These are phyloP conservation scores for Metschnikowia borealis DNA, from an alignment of 805 yeast species.

Conservation along the genomic window DNA sequence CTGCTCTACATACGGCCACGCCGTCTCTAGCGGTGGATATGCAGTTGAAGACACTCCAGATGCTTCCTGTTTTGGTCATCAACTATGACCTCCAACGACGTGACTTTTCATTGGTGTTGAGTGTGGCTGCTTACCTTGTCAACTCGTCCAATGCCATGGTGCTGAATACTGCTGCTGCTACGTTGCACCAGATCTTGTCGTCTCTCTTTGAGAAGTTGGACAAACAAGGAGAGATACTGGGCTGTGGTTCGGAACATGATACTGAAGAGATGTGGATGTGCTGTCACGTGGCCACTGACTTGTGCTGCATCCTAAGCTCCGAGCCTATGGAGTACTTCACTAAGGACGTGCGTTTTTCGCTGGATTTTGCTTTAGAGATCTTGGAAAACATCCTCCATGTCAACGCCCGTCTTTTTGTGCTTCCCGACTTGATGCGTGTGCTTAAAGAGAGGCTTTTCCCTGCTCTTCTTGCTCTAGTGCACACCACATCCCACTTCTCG, in stretches of 20 bases:
- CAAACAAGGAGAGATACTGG: not conserved
- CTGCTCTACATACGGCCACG: not conserved
- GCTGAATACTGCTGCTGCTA: conserved; percentile 86
- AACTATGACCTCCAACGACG: conserved; percentile 43
- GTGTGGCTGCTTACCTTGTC: conserved; percentile 58
- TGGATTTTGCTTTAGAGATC: conserved; percentile 69
- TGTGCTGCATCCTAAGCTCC: conserved; percentile 63
- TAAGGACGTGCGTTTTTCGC: conserved; percentile 53
- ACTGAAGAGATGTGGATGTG: conserved; percentile 45
- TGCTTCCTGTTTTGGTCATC: conserved; percentile 71
- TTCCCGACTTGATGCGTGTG: conserved; percentile 56
- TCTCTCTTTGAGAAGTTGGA: conserved; percentile 65
- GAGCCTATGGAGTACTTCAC: conserved; percentile 47
- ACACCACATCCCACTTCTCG: conserved; percentile 54
- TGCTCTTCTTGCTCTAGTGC: conserved; percentile 60
- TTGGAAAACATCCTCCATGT: conserved; percentile 73
- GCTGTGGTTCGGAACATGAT: too few relatives aligned
- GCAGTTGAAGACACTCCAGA: conserved; percentile 81
- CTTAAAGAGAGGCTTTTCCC: conserved; percentile 73
- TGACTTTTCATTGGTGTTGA: conserved; percentile 42
- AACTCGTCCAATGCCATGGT: conserved; percentile 73
- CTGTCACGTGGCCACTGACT: conserved; percentile 62
- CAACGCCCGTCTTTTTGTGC: conserved; percentile 52
- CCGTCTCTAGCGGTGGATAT: conserved; percentile 56
- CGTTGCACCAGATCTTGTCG: conserved; percentile 79